These are phyloP conservation scores for Paspalum vaginatum DNA, from an alignment of 176 grass and related monocot species.

Conservation along the genomic window DNA sequence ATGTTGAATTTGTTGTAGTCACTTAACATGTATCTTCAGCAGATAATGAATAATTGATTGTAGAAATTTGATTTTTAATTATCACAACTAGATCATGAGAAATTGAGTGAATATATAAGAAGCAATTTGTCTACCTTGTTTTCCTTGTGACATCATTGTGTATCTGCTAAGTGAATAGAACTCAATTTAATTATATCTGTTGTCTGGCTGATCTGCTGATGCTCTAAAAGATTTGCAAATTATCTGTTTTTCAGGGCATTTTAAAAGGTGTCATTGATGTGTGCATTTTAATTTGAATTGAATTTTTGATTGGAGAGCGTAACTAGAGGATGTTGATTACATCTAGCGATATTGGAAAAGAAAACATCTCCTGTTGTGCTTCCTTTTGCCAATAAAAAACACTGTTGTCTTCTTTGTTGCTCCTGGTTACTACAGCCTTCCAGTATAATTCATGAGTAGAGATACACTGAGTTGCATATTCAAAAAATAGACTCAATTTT, in stretches of 20 bases:
- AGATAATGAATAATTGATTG: no score
- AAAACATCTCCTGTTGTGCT: background rate
- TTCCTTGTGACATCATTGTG: no score
- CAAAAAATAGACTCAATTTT: background rate
- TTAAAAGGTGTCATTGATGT: background rate
- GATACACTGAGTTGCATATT: background rate
- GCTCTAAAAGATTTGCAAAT: background rate
- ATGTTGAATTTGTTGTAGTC: no score
- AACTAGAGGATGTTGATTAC: background rate
- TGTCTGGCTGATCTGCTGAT: no score
- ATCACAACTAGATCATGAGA: no score
- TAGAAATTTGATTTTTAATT: no score
- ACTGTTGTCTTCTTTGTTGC: background rate
- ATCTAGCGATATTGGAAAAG: background rate
- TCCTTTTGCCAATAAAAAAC: background rate
- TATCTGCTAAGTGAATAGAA: background rate
- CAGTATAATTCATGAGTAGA: background rate
- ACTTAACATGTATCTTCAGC: no score
- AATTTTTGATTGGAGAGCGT: background rate
- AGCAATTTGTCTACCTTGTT: no score
- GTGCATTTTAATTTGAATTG: background rate
- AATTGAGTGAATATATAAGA: no score
- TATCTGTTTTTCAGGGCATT: background rate
- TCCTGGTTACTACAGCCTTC: background rate
- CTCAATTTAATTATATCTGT: background rate